Base-by-base conservation (phyloP, 2,329 filamentous ascomycete genomes). In the Knoxdaviesia capensis region DNA sequence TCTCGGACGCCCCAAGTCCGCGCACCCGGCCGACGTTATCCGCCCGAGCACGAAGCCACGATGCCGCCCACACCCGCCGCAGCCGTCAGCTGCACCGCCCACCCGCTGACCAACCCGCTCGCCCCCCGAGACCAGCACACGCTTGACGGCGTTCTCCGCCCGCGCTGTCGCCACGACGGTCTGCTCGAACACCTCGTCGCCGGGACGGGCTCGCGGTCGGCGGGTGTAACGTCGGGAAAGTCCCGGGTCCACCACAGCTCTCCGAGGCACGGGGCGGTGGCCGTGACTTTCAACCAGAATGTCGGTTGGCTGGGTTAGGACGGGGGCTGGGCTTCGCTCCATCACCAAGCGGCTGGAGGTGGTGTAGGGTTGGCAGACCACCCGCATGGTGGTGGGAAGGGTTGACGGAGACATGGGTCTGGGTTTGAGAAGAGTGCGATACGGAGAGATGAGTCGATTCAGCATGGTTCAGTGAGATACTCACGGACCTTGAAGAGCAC, bases 91-190 rank as follows among this genome's bases (percentile, higher is more conserved):
- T 61, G 59, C 10, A 63, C 54, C 1, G 57, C 53, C 54, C 57
- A 63, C 32, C 53, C 53, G 9, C 62, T 61, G 5, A 64, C 60
- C 5, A 56, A 56, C 6, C 60, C 60, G 0, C 53, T 53, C 0
- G 59, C 61, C 3, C 20, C 54, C 61, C 3, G 60, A 59, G 42
- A 64, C 47, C 8, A 65, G 50, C n/a, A 64, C 53, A 1, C 55
- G 45, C 29, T 53, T 46, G 31, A 47, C 47, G 4, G 43, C 45
- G 38, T 62, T 62, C 11, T 40, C 34, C 8, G 46, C 46, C 5
- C 46, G 41, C 0, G 57, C 56, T 39, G 36, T 56, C 53, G 11
- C 54, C 56, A 6, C 53, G 6, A 48, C 43, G 5, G 53, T 52
- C 34, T 56, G 54, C 31, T 50, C 56, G 44, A 53, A 61, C 20